A percentile compares a stretch with the other conserved stretches of the same genome.
phyloP scores from a whole-genome alignment of 2,329 filamentous ascomycete species.

The Pyrenophora teres region DNA sequence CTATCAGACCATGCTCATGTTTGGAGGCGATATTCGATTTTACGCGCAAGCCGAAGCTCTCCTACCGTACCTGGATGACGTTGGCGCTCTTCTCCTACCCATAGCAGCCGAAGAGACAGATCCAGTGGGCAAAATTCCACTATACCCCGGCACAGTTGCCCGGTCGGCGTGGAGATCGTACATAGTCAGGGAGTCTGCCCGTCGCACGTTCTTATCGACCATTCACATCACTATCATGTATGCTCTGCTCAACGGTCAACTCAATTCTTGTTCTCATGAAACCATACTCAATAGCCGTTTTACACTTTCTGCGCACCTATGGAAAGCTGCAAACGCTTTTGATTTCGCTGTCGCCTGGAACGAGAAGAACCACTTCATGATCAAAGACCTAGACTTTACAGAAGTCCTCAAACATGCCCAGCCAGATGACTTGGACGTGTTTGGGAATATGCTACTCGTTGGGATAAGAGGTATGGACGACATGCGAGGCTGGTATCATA shows the following conservation, averaged over 20 bases:
- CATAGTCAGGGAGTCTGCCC: slow-evolving; percentile 59
- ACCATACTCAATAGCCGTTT: slow-evolving; percentile 18
- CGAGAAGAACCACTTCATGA: slow-evolving; percentile 32
- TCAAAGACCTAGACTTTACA: slow-evolving; percentile 36
- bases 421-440: slow-evolving; percentile 37
- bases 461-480: slow-evolving; percentile 36
- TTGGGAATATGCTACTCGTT: slow-evolving; percentile 37
- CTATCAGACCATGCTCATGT: slow-evolving; percentile 37
- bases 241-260: slow-evolving; percentile 22
- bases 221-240: slow-evolving; percentile 52
- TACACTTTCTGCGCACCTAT: slow-evolving; percentile 36
- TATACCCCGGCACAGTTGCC: slow-evolving; percentile 47
- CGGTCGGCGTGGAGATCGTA: slow-evolving; percentile 57
- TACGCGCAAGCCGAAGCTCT: slow-evolving; percentile 24
- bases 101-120: slow-evolving; percentile 22
- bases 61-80: slow-evolving; percentile 23
- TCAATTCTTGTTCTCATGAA: slow-evolving; percentile 17
- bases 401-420: slow-evolving; percentile 27
- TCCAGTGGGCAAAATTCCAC: slow-evolving; percentile 32
- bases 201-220: slow-evolving; percentile 57
- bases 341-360: slow-evolving; percentile 43
- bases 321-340: slow-evolving; percentile 35
- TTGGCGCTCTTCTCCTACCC: slow-evolving; percentile 7
- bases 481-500: slow-evolving; percentile 37
- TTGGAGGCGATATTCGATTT: slow-evolving; percentile 29